Base-by-base conservation (phyloP, 805 yeast species). In the Torulaspora quercuum region DNA sequence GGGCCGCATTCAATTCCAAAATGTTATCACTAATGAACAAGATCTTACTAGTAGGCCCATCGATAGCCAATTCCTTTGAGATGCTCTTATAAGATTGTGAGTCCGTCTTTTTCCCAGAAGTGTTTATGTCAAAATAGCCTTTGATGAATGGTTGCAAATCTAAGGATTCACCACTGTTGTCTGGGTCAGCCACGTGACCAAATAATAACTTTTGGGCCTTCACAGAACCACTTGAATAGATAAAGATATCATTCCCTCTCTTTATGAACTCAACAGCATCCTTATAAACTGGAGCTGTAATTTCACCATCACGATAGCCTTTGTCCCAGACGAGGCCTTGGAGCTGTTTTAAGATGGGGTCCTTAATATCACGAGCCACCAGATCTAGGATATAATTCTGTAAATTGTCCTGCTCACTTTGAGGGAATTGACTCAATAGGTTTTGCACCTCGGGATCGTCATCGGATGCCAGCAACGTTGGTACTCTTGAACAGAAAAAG, bases 171-270 rank as follows among this genome's bases (percentile, higher is more conserved):
- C 18, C 31, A 6, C 43, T 37, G 4, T 41, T 16, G 6, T 52
- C 57, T 7, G 61, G 60, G 3, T 64, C 61, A 35, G 64, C 64
- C 7, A 83, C 89, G 55, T 83, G 73, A 0, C 69, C 70, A 53
- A 89, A 86, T 39, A 89, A 62, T 42, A 89, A 64, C 50, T 80
- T 82, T 51, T 89, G 97, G 0, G 97, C 97, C 41, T 78, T 74
- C 15, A 89, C 77, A 27, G 92, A 80, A 0, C 97, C 97, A 17
- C 95, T 83, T 0, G 96, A 87, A 62, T 89, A 89, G 12, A 89
- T 86, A 53, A 70, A 83, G 0, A 86, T 64, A 2, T 64, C 63
- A 20, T 45, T 47, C 6, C 18, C 21, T 3, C 50, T 37, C 33
- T 66, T 47, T 35, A 88, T 73, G 28, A 74, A 72, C 0, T 63